phyloP scores from a whole-genome alignment of 352 stramenopile species.

The Pilasporangium apinafurcum region DNA sequence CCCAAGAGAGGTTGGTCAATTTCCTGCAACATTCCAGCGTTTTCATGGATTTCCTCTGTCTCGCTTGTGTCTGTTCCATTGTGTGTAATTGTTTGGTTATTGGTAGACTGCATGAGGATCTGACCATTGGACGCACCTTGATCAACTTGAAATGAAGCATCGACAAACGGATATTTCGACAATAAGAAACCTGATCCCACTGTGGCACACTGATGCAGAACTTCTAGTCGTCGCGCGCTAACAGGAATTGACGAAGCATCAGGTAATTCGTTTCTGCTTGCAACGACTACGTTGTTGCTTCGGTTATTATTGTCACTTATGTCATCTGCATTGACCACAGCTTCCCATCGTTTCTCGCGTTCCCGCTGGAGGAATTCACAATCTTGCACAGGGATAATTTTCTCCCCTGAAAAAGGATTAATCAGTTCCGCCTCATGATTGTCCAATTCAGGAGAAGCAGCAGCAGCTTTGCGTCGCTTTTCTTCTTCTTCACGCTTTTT shows the following conservation, averaged over 20 bases:
- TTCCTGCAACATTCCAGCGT: too few relatives aligned
- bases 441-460: slow-evolving; percentile 7
- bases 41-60: too few relatives aligned
- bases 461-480: slow-evolving; percentile 7
- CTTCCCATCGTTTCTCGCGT: slow-evolving; percentile 58
- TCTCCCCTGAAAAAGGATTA: slow-evolving; percentile 68
- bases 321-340: slow-evolving; percentile 39
- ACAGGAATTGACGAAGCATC: slow-evolving; percentile 27
- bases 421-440: slow-evolving; percentile 23
- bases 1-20: too few relatives aligned
- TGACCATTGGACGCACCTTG: too few relatives aligned
- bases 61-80: too few relatives aligned
- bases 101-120: too few relatives aligned
- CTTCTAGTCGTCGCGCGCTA: slow-evolving; percentile 35
- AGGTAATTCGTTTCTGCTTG: background rate
- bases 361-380: slow-evolving; percentile 53
- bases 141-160: slow-evolving; percentile 25
- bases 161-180: slow-evolving; percentile 43
- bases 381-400: slow-evolving; percentile 54
- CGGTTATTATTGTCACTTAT: background rate
- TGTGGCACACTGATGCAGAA: slow-evolving; percentile 71
- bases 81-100: too few relatives aligned
- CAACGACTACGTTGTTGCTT: slow-evolving; percentile 1
- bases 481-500: slow-evolving; percentile 54
- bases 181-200: slow-evolving; percentile 31